Evolutionary conservation across 2,329 filamentous ascomycete species (phyloP), one percentile per base, ranked within the genome.

Genomic region (Ophiostoma ulmi): DNA sequence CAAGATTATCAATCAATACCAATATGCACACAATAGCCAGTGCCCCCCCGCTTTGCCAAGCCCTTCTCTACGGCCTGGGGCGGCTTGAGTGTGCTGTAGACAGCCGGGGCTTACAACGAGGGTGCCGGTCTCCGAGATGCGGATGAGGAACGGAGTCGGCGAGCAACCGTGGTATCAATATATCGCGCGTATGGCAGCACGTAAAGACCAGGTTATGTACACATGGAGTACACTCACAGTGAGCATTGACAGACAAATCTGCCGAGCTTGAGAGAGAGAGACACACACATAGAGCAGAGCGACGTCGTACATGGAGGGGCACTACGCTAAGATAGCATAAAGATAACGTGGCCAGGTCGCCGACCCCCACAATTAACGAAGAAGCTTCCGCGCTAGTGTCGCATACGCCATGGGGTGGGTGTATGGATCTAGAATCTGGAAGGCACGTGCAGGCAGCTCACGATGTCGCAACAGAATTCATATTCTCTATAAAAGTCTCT

Each of bases 251-350:
- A 31, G 31, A 31, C 31, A 31, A 3, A 31, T 1, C 31, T 31
- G 31, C 31, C 31, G 31, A 3, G 31, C 31, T 6, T n/a, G 48
- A 20, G 20, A 8, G 48, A 8, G 48, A 55, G 20, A n/a, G 48
- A n/a, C 1, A 22, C 48, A 22, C 48, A 10, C 48, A 55, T 20
- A 55, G 48, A 31, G n/a, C 31, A 31, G 31, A 44, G 39, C 10
- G 7, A 44, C 39, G 44, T 48, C 44, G 44, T 17, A 20, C 44
- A 48, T 20, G 4, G 52, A 58, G 52, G 52, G 52, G 52, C 52
- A 58, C 6, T 3, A 26, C 22, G 22, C 52, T 58, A 65, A 69
- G 68, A 70, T 70, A 66, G 69, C 69, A 14, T 70, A 58, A 58
- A 70, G 63, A 70, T 70, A 70, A 58, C 52, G 52, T 58, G 52